These are phyloP conservation scores for Chrysanthemum makinoi DNA, from an alignment of 129 eudicot genomes.

Conservation along the genomic window DNA sequence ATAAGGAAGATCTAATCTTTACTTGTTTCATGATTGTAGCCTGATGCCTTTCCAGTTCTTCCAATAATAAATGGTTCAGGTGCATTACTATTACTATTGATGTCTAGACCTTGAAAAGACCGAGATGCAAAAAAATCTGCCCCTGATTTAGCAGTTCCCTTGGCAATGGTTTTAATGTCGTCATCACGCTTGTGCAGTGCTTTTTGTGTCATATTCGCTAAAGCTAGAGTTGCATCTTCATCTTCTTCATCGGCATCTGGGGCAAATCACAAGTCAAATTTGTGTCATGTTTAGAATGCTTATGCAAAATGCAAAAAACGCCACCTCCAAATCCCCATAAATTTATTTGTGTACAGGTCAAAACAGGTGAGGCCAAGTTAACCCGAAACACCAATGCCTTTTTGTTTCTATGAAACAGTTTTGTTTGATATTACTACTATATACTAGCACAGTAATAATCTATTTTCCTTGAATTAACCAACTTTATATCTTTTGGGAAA, in stretches of 20 bases:
- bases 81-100: slow-evolving; percentile 38
- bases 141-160: slow-evolving; percentile 61
- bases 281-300: background rate
- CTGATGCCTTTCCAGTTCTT: slow-evolving; percentile 85
- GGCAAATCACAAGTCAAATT: background rate
- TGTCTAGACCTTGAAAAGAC: slow-evolving; percentile 81
- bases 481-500: no score
- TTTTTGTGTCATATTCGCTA: slow-evolving; percentile 53
- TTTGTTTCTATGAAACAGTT: no score
- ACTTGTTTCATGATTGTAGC: slow-evolving; percentile 63
- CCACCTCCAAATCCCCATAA: background rate
- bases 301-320: background rate
- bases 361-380: no score
- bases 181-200: slow-evolving; percentile 60
- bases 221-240: slow-evolving; percentile 48
- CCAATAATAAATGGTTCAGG: slow-evolving; percentile 68
- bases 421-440: no score
- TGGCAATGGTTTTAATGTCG: slow-evolving; percentile 38
- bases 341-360: background rate
- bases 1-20: slow-evolving; percentile 8
- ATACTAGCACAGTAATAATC: no score
- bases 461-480: no score
- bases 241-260: slow-evolving; percentile 48
- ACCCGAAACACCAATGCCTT: no score
- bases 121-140: slow-evolving; percentile 71